Conservation (phyloP, 768 basidiomycete genomes). For the Phanerochaete sordida region DNA sequence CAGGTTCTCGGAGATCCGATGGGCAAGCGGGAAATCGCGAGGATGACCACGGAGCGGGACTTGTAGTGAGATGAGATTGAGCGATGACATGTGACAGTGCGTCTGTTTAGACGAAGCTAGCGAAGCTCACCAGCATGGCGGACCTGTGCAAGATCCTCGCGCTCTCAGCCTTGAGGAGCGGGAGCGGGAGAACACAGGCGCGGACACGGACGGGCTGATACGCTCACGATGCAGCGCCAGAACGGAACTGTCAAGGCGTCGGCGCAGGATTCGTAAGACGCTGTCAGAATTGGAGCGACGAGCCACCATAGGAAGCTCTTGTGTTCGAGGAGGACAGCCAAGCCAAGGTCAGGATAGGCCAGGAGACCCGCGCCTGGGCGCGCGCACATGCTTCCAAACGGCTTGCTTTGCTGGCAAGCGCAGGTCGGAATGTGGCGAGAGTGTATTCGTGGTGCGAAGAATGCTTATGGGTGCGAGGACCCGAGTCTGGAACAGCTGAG, state of each 20-base stretch:
- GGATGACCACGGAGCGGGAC: background rate
- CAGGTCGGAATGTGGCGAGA: background rate
- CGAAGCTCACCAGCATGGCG: too few relatives aligned
- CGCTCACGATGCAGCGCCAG: background rate
- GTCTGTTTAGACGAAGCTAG: too few relatives aligned
- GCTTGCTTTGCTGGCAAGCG: background rate
- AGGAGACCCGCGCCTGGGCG: background rate
- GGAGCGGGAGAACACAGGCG: background rate
- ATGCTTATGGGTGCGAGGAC: background rate
- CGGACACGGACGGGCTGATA: background rate
- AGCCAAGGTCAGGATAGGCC: background rate
- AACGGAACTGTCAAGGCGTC: background rate
- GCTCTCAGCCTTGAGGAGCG: too few relatives aligned
- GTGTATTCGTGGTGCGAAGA: background rate
- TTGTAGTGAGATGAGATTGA: background rate
- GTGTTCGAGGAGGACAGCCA: background rate
- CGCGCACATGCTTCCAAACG: background rate
- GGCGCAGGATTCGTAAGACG: background rate
- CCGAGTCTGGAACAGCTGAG: background rate
- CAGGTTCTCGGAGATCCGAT: background rate
- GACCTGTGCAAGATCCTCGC: too few relatives aligned
- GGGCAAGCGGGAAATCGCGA: background rate
- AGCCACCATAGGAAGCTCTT: background rate
- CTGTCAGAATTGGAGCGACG: background rate
- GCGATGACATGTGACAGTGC: background rate